Conservation (phyloP, 176 grass and related monocot genomes). For the Oryza glaberrima region DNA sequence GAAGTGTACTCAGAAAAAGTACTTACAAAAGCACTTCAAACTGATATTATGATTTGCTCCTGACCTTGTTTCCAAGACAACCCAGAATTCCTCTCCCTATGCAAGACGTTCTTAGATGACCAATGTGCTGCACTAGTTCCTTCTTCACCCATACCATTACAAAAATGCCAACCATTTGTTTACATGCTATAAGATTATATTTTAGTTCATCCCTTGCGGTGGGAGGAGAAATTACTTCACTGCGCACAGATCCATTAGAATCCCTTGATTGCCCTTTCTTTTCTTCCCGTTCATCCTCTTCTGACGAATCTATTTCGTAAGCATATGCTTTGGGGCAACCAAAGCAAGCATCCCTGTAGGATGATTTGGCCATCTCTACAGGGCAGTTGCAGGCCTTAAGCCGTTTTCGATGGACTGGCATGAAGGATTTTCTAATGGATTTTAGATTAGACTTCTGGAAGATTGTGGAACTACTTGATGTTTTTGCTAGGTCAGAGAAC, state of each 20-base stretch:
- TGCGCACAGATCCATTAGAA: conserved; percentile 43
- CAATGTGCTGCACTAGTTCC: conserved; percentile 69
- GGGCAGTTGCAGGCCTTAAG: conserved; percentile 82
- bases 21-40: conserved; percentile 26
- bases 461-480: conserved; percentile 61
- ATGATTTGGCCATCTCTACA: conserved; percentile 63
- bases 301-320: conserved; percentile 58
- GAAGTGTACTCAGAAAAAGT: conserved; percentile 37
- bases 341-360: conserved; percentile 80
- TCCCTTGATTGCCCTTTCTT: conserved; percentile 55
- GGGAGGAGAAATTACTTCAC: conserved; percentile 46
- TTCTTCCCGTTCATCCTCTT: conserved; percentile 65
- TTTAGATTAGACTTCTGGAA: conserved; percentile 84
- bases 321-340: conserved; percentile 54
- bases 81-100: conserved; percentile 82
- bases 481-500: conserved; percentile 62
- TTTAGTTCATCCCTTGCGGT: conserved; percentile 52
- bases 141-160: conserved; percentile 83
- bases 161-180: conserved; percentile 98
- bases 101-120: conserved; percentile 82
- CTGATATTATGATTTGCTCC: conserved; percentile 10
- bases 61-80: conserved; percentile 94
- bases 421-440: conserved; percentile 82
- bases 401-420: conserved; percentile 59
- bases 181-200: conserved; percentile 87